Evolutionary conservation across 257 asterid species (phyloP).

Genomic region (Cruciata laevipes): DNA sequence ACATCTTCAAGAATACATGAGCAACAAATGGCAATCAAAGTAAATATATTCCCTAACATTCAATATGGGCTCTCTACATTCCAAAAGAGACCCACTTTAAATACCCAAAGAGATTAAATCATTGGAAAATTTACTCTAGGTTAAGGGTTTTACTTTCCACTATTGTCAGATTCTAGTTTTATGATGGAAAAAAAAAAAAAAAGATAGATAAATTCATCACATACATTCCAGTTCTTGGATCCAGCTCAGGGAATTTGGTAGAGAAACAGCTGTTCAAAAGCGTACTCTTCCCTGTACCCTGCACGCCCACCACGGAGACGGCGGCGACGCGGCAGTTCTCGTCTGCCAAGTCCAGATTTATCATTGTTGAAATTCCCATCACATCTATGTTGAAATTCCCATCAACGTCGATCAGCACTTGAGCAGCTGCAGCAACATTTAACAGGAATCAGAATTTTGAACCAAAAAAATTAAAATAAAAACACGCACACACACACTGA

Average conservation of each 20-base stretch:
- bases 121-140: background rate
- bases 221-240: background rate
- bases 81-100: too few species aligned
- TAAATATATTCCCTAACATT: background rate
- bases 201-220: background rate
- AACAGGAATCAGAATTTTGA: background rate
- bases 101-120: too few species aligned
- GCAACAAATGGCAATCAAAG: too few species aligned
- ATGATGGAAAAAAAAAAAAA: too few species aligned
- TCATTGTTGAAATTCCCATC: too few species aligned
- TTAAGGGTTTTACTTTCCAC: too few species aligned
- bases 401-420: background rate
- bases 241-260: background rate
- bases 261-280: slow-evolving; percentile 1
- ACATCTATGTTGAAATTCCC: background rate
- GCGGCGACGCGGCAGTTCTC: background rate
- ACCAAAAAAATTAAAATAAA: background rate
- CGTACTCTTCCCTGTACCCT: slow-evolving; percentile 5
- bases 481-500: background rate
- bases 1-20: background rate
- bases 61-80: too few species aligned
- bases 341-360: background rate
- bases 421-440: background rate
- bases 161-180: too few species aligned
- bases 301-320: slow-evolving; percentile 7